A percentile compares a stretch with the other conserved stretches of the same genome.
These are phyloP conservation scores for Sergeia podlipaevii DNA, from an alignment of 208 protist species.

Conservation along the genomic window DNA sequence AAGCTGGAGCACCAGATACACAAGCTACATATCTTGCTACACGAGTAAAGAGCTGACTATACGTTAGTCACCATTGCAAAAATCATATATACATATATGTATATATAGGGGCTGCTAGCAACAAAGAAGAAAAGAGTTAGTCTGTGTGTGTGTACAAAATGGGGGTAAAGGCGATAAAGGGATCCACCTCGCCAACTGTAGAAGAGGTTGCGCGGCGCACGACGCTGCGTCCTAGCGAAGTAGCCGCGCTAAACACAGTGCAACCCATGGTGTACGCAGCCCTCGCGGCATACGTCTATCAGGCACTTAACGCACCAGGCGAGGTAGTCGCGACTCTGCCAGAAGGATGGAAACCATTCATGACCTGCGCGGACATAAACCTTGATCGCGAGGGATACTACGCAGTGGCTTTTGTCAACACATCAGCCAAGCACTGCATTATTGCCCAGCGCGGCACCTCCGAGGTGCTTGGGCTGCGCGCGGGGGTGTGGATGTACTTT, in stretches of 20 bases:
- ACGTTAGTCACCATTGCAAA: too few species aligned
- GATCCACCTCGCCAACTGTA: too few species aligned
- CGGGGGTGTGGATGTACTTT: conserved; percentile 89
- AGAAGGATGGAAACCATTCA: conserved; percentile 63
- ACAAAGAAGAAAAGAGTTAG: too few species aligned
- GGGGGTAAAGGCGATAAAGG: too few species aligned
- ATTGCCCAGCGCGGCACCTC: conserved; percentile 86
- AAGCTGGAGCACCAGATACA: too few species aligned
- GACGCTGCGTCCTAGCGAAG: conserved; percentile 39
- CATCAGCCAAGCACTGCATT: conserved; percentile 58
- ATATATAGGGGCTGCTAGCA: too few species aligned
- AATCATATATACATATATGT: too few species aligned
- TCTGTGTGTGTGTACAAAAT: too few species aligned
- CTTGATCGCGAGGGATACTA: conserved; percentile 86
- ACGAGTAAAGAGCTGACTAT: too few species aligned
- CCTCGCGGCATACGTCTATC: conserved; percentile 75
- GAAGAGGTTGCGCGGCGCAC: conserved; percentile 37
- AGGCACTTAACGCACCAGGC: conserved; percentile 14
- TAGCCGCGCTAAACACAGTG: conserved; percentile 54
- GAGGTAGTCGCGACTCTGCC: conserved; percentile 32
- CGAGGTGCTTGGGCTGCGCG: conserved; percentile 73
- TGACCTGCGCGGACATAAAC: conserved; percentile 52
- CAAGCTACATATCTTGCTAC: too few species aligned
- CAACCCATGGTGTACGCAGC: conserved; percentile 69
- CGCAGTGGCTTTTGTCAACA: conserved; percentile 81